Conservation (phyloP, 202 grass and related monocot genomes). For the Dendrocalamus latiflorus region DNA sequence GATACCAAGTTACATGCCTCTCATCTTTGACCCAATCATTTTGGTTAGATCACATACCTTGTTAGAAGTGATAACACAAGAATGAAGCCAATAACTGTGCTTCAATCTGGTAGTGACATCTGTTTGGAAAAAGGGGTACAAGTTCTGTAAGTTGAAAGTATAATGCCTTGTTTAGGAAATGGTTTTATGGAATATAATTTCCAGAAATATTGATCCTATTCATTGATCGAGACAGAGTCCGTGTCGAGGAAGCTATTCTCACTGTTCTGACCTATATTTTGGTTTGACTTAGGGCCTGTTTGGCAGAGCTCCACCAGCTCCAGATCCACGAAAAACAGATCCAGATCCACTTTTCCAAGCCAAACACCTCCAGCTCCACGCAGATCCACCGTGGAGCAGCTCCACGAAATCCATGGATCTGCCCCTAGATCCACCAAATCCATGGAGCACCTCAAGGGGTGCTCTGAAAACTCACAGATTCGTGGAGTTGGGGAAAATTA, state of each 20-base stretch:
- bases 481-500: too few relatives aligned
- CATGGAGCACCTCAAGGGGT: too few relatives aligned
- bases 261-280: neutral
- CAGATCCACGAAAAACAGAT: too few relatives aligned
- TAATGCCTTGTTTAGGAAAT: neutral
- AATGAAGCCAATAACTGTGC: neutral
- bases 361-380: too few relatives aligned
- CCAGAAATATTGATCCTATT: neutral
- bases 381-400: too few relatives aligned
- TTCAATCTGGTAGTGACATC: neutral
- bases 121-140: neutral
- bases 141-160: neutral
- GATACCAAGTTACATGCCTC: neutral
- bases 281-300: slow-evolving; percentile 13
- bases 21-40: neutral
- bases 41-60: neutral
- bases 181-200: neutral
- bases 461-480: too few relatives aligned
- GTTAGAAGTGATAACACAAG: neutral
- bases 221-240: neutral
- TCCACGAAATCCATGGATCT: too few relatives aligned
- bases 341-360: too few relatives aligned
- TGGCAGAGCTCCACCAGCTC: too few relatives aligned
- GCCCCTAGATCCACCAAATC: too few relatives aligned
- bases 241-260: neutral